These are phyloP conservation scores for Wickerhamiella infanticola DNA, from an alignment of 1,139 yeast species.

Conservation along the genomic window DNA sequence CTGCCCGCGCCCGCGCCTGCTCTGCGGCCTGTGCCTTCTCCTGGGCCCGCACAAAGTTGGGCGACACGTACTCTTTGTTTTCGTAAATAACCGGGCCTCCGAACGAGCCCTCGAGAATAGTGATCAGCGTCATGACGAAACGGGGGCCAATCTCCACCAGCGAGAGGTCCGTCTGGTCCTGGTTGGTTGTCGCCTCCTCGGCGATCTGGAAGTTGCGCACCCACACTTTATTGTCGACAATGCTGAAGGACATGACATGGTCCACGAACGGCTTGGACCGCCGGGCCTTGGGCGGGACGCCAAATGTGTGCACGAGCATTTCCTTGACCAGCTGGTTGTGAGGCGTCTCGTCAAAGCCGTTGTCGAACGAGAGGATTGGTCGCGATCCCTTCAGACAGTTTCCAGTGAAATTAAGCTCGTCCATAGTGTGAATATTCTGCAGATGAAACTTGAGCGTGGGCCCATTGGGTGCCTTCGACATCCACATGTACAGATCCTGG, in stretches of 20 bases:
- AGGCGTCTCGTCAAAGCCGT: conserved; percentile 46
- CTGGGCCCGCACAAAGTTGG: conserved; percentile 90
- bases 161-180: conserved; percentile 39
- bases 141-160: conserved; percentile 96
- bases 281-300: conserved; percentile 94
- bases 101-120: conserved; percentile 89
- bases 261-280: conserved; percentile 89
- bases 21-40: conserved; percentile 63
- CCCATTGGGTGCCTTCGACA: conserved; percentile 94
- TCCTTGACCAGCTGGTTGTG: conserved; percentile 72
- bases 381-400: conserved; percentile 92
- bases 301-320: conserved; percentile 70
- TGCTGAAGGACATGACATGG: conserved; percentile 84
- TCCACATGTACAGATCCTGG: conserved; percentile 87
- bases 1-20: conserved; percentile 63
- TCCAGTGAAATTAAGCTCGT: conserved; percentile 91
- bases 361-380: conserved; percentile 85
- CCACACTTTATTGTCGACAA: conserved; percentile 93
- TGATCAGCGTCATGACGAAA: conserved; percentile 80
- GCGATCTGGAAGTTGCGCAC: conserved; percentile 85
- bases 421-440: conserved; percentile 91
- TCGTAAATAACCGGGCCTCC: conserved; percentile 97
- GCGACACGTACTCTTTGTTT: conserved; percentile 91
- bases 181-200: conserved; percentile 35
- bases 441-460: conserved; percentile 90